Conservation (phyloP, 768 basidiomycete genomes). For the Calvatia gigantea region DNA sequence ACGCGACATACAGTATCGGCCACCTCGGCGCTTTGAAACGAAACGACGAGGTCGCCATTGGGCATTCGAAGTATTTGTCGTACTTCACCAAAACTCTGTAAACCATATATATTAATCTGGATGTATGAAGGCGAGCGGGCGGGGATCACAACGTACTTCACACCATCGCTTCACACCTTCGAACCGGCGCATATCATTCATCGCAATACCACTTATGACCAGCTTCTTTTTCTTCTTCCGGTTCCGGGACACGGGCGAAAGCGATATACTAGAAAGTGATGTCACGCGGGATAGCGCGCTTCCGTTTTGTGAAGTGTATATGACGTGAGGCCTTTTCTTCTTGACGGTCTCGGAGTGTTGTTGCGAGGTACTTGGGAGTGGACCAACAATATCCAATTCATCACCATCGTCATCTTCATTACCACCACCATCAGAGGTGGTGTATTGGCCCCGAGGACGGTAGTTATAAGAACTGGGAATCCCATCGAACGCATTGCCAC, state of each 20-base stretch:
- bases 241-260: constrained; percentile 19
- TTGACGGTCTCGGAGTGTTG: not conserved
- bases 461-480: not conserved
- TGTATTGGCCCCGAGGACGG: not conserved
- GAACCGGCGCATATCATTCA: constrained; percentile 57
- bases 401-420: not conserved
- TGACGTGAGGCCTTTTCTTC: constrained; percentile 29
- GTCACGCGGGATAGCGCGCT: constrained; percentile 27
- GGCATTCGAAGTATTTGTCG: constrained; percentile 69
- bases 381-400: not conserved
- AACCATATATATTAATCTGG: not conserved
- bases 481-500: constrained; percentile 3
- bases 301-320: constrained; percentile 27
- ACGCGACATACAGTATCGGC: constrained; percentile 82
- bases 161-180: constrained; percentile 75
- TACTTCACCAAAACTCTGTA: constrained; percentile 71
- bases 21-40: constrained; percentile 71
- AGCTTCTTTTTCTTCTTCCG: constrained; percentile 60
- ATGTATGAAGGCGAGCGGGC: not conserved
- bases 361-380: not conserved
- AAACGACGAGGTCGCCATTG: constrained; percentile 76
- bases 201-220: constrained; percentile 65
- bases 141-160: constrained; percentile 43
- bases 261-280: constrained; percentile 1
- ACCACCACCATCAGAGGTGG: not conserved